Evolutionary conservation across 495 filamentous ascomycete species (phyloP), one percentile per base, ranked within the genome.

Genomic region (Polyplosphaeria fusca): DNA sequence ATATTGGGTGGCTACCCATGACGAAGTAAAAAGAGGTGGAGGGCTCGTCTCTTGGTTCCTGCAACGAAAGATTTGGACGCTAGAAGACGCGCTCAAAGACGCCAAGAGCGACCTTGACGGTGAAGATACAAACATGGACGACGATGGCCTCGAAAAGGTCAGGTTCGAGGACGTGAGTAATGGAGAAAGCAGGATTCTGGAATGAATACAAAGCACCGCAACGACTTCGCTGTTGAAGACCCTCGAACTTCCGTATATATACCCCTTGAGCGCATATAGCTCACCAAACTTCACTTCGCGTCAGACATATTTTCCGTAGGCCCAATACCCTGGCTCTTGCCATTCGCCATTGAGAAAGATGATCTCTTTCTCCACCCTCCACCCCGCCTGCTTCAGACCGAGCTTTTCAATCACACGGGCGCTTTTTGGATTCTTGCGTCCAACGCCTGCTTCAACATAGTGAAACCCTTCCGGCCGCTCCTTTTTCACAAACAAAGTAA

Each of bases 1-100:
- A 49, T 83, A 82, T 57, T 82, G 80, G 80, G 60, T 82, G 18
- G 72, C 70, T 3, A 83, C 80, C 19, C 80, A 83, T 65, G 79
- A 83, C 64, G 80, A 82, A 61, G 60, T 77, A 11, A 82, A 82
- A 63, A 72, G 59, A 40, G 80, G 75, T n/a, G 68, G 69, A 9
- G 80, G 80, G 11, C 26, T 82, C 9, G 69, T 82, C 9, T 67
- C 67, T 30, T 74, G 69, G 64, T 75, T 81, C 47, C 57, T 83
- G 48, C 58, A 57, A 30, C 66, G 80, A 52, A 77, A 71, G 39
- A 47, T 68, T 11, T 69, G 75, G 50, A 74, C 65, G 0, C 41
- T 78, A 35, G 63, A 71, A 43, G 77, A 77, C 25, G 77, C 78
- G 20, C 61, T 82, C n/a, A 68, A 70, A 43, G 64, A 70, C 47